These are phyloP conservation scores for Silene noctiflora DNA, from an alignment of 179 eudicot genomes.

Conservation along the genomic window DNA sequence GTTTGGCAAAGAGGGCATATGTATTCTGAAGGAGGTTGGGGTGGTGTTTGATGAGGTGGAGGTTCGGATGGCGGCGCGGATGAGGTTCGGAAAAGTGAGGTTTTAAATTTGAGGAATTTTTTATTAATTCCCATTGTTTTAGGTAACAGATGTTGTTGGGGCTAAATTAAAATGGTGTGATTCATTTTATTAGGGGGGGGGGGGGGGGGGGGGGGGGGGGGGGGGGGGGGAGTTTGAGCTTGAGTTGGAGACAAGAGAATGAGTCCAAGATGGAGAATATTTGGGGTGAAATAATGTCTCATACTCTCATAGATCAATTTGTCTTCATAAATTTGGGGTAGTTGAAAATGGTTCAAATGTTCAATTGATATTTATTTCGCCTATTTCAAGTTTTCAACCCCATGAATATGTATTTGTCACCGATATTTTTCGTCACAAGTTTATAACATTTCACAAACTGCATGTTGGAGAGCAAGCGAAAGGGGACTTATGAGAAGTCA, in stretches of 20 bases:
- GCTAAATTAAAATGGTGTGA: not conserved
- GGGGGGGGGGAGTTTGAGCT: too few relatives aligned
- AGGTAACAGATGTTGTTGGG: not conserved
- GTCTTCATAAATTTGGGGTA: too few relatives aligned
- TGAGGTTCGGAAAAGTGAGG: slow-evolving; percentile 32
- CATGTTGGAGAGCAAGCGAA: too few relatives aligned
- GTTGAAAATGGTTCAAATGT: too few relatives aligned
- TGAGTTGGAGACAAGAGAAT: not conserved
- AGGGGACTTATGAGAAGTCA: too few relatives aligned
- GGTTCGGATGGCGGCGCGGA: not conserved
- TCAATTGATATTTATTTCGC: too few relatives aligned
- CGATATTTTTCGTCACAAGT: too few relatives aligned
- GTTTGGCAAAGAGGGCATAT: slow-evolving; percentile 67
- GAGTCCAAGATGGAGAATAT: not conserved
- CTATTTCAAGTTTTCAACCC: too few relatives aligned
- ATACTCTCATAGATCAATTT: too few relatives aligned
- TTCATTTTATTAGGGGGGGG: not conserved
- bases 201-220: too few relatives aligned
- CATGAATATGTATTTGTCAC: too few relatives aligned
- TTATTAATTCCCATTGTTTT: slow-evolving; percentile 32
- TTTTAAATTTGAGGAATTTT: slow-evolving; percentile 30
- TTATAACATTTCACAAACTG: too few relatives aligned
- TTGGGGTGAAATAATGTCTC: not conserved
- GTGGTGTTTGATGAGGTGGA: slow-evolving; percentile 4
- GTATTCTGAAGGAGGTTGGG: slow-evolving; percentile 55